phyloP scores from a whole-genome alignment of 805 yeast species.

The Saturnispora bothae region DNA sequence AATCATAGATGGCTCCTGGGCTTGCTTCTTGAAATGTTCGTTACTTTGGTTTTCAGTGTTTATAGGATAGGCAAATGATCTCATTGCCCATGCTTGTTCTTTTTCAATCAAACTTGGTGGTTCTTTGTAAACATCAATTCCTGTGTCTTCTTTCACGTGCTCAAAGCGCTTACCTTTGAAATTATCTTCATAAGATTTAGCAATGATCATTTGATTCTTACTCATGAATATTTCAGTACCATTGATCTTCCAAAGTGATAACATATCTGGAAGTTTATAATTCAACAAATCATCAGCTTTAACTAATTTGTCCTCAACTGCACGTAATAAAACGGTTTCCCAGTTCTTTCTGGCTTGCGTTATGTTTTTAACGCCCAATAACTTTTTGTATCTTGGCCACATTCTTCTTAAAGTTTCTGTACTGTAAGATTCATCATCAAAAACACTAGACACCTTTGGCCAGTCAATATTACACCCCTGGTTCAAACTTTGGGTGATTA shows the following conservation, averaged over 20 bases:
- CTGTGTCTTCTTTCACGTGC: constrained; percentile 21
- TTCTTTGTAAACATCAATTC: constrained; percentile 36
- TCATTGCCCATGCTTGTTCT: constrained; percentile 41
- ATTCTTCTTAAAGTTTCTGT: constrained; percentile 42
- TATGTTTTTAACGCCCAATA: constrained; percentile 49
- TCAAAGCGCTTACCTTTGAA: constrained; percentile 34
- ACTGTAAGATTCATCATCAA: constrained; percentile 29
- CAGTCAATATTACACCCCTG: constrained; percentile 51
- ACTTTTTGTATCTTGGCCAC: constrained; percentile 60
- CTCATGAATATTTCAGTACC: constrained; percentile 26
- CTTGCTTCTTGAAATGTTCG: constrained; percentile 5
- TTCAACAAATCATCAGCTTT: constrained; percentile 39
- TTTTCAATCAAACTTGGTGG: constrained; percentile 59
- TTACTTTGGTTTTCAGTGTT: constrained; percentile 12
- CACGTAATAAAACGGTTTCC: constrained; percentile 52
- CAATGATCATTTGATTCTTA: constrained; percentile 22
- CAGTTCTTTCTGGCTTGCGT: constrained; percentile 46
- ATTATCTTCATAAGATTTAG: constrained; percentile 36
- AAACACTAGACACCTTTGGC: constrained; percentile 42
- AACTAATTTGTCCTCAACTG: constrained; percentile 46
- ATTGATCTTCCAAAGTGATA: constrained; percentile 55
- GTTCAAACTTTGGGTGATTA: constrained; percentile 53
- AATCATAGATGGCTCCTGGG: constrained; percentile 14
- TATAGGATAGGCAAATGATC: constrained; percentile 32
- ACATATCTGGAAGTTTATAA: constrained; percentile 40